Evolutionary conservation across 2,329 filamentous ascomycete species (phyloP), one percentile per base, ranked within the genome.

Genomic region (Talaromyces sp.): DNA sequence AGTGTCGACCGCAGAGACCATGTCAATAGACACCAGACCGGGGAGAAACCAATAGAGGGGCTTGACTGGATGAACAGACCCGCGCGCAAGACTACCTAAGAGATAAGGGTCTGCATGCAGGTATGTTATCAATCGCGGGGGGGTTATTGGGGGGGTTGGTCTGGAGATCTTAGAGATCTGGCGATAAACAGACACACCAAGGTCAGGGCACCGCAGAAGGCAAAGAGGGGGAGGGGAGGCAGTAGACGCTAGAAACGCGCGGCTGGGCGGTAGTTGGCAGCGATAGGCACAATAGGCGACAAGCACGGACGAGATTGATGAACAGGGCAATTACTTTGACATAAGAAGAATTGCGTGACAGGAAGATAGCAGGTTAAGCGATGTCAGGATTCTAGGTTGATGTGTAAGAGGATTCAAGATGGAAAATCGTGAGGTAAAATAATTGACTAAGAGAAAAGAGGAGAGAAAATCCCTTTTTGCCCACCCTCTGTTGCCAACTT

Each of bases 1-100:
- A 70, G 75, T 71, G 69, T 79, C 76, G 65, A 79, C 74, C 75
- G 80, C 76, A 69, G 80, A 80, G 75, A 81, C 79, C 79, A 81
- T 82, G 73, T 70, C 68, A 66, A 58, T 54, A 34, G 59, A 54
- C 22, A 59, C 56, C 36, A 59, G 56, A 56, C 53, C 56, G 36
- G 56, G 56, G 22, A 38, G n/a, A 36, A 25, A 56, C 29, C 29
- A 38, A 56, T 36, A 31, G 31, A 54, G 51, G 51, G 29, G 29
- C 27, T 34, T 25, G 53, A 36, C 19, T 56, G 25, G 36, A 29
- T 5, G 58, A 45, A 34, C 38, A 58, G 40, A 54, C 60, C 56
- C 51, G 61, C 56, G 49, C 31, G 40, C 56, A 59, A 36, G 56
- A 59, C 36, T n/a, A 7, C 34, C 27, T 31, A 58, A 34, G 13